Conservation (phyloP, 2,329 filamentous ascomycete genomes). For the Escovopsis sp. region DNA sequence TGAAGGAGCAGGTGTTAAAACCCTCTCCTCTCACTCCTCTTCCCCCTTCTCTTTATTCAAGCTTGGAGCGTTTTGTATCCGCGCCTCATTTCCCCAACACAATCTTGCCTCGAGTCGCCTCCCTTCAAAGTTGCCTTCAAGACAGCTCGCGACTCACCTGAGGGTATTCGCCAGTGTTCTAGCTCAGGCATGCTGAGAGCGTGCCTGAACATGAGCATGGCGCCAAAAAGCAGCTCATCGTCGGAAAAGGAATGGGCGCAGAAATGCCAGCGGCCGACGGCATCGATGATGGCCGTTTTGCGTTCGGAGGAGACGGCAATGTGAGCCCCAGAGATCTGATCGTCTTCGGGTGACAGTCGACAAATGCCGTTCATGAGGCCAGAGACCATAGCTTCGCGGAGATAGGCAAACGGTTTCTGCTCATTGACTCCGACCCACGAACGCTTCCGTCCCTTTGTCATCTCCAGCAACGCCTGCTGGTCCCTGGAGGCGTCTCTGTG, state of each 20-base stretch:
- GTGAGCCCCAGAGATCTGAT: constrained; percentile 48
- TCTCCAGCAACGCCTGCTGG: constrained; percentile 55
- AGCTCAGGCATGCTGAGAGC: constrained; percentile 70
- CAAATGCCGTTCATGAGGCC: constrained; percentile 83
- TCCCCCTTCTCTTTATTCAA: no score
- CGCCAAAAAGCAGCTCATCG: constrained; percentile 76
- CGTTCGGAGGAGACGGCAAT: constrained; percentile 54
- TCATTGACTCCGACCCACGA: constrained; percentile 87
- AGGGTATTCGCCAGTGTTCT: constrained; percentile 63
- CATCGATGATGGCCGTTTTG: constrained; percentile 48
- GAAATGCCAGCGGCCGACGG: constrained; percentile 72
- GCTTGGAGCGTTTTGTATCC: no score
- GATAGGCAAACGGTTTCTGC: constrained; percentile 73
- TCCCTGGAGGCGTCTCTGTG: constrained; percentile 64
- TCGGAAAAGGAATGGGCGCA: constrained; percentile 81
- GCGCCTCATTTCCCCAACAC: no score
- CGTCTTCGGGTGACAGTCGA: constrained; percentile 48
- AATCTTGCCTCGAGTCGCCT: background rate
- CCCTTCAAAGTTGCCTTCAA: background rate
- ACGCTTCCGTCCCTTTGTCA: constrained; percentile 63
- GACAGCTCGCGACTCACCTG: constrained; percentile 39
- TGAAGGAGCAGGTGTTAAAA: background rate
- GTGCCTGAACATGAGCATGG: constrained; percentile 82
- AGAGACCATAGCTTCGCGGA: constrained; percentile 88
- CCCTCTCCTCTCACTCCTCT: no score